Conservation (phyloP, 2,329 filamentous ascomycete species). For the Herpotrichia juniperi region DNA sequence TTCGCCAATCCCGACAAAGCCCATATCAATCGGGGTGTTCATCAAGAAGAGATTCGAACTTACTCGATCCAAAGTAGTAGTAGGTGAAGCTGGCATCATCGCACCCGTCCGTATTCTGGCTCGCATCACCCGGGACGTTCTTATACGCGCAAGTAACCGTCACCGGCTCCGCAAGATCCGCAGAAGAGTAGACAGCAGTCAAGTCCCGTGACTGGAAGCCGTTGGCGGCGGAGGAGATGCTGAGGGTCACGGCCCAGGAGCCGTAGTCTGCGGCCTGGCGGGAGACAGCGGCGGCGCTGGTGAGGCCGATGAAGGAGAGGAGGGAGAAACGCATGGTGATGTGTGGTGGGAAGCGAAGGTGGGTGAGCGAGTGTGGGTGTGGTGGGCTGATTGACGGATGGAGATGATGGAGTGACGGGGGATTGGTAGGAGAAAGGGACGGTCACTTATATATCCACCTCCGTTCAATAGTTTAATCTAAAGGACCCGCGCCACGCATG, state of each 20-base stretch:
- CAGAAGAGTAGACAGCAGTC: background rate
- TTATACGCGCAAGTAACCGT: background rate
- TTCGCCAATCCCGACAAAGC: background rate
- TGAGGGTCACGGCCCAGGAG: background rate
- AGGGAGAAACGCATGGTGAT: conserved; percentile 1
- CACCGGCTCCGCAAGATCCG: background rate
- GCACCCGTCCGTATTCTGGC: background rate
- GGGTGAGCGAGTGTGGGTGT: background rate
- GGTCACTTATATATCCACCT: too few species aligned
- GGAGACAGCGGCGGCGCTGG: background rate
- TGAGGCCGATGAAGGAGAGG: background rate
- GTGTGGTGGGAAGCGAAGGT: background rate
- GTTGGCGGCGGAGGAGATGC: background rate
- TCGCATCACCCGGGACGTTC: background rate
- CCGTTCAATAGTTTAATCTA: too few species aligned
- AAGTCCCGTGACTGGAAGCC: background rate
- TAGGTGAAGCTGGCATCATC: background rate
- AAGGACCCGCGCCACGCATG: background rate
- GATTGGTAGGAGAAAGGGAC: background rate
- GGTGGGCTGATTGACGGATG: background rate
- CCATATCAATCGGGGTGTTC: background rate
- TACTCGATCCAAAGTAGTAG: background rate
- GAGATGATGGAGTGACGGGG: background rate
- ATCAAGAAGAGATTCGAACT: background rate
- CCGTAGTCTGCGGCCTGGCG: background rate